Evolutionary conservation across 2,329 filamentous ascomycete species (phyloP).

Genomic region (Aspergillus hiratsukae): DNA sequence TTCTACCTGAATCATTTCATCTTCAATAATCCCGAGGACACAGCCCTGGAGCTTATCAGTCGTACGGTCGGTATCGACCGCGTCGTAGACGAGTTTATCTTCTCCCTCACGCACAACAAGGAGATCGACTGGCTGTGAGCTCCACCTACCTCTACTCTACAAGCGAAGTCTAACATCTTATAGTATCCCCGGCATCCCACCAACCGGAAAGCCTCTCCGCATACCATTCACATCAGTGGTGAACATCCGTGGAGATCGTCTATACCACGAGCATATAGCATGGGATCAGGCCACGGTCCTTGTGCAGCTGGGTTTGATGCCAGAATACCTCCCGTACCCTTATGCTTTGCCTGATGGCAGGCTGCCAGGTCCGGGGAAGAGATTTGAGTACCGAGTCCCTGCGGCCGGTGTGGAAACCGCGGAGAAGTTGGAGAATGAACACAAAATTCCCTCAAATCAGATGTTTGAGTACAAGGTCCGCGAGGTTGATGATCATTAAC

Average conservation of each 20-base stretch:
- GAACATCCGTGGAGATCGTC: conserved; percentile 62
- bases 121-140: conserved; percentile 67
- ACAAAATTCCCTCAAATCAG: conserved; percentile 49
- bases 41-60: conserved; percentile 63
- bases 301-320: conserved; percentile 58
- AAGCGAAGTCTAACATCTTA: not conserved
- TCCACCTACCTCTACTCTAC: not conserved
- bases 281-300: conserved; percentile 66
- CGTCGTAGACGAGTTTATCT: conserved; percentile 67
- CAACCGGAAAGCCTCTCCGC: conserved; percentile 51
- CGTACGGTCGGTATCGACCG: conserved; percentile 68
- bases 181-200: conserved; percentile 56
- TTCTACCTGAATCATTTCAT: conserved; percentile 75
- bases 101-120: conserved; percentile 58
- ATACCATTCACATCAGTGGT: conserved; percentile 63
- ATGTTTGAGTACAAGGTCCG: conserved; percentile 47
- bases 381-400: conserved; percentile 58
- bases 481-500: conserved; percentile 19
- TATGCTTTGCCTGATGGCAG: conserved; percentile 46
- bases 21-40: conserved; percentile 66
- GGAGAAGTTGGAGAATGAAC: conserved; percentile 49
- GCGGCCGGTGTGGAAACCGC: conserved; percentile 54
- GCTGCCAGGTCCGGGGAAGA: conserved; percentile 35
- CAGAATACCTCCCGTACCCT: conserved; percentile 61
- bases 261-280: conserved; percentile 67